Evolutionary conservation across 805 yeast species (phyloP).

Genomic region (Babjeviella inositovora): DNA sequence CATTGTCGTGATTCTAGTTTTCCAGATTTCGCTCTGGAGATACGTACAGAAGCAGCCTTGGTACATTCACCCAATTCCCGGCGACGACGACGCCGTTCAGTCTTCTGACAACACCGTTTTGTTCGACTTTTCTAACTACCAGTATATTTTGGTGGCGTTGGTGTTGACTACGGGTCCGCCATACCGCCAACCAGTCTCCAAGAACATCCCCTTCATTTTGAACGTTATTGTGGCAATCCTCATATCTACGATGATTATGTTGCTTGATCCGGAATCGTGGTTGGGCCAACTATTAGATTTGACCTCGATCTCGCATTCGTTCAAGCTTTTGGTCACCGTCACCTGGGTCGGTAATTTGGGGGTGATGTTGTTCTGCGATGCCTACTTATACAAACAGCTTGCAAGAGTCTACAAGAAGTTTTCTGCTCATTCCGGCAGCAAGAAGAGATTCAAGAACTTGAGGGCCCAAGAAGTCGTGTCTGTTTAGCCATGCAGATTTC

Average conservation of each 20-base stretch:
- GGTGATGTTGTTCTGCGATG: slow-evolving; percentile 26
- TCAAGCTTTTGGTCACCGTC: slow-evolving; percentile 32
- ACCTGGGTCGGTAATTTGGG: slow-evolving; percentile 32
- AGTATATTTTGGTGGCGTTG: slow-evolving; percentile 72
- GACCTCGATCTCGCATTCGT: slow-evolving; percentile 34
- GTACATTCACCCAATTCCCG: slow-evolving; percentile 70
- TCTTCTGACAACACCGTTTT: slow-evolving; percentile 83
- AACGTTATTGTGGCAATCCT: slow-evolving; percentile 36
- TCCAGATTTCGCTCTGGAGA: slow-evolving; percentile 60
- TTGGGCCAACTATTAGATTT: slow-evolving; percentile 65
- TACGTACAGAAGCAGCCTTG: slow-evolving; percentile 42
- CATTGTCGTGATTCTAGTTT: slow-evolving; percentile 41
- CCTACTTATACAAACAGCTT: slow-evolving; percentile 19
- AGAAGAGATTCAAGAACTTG: slow-evolving; percentile 20
- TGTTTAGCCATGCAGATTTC: no score
- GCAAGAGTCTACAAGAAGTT: slow-evolving; percentile 20
- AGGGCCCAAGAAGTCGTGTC: no score
- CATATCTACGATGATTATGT: slow-evolving; percentile 39
- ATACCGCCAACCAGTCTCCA: slow-evolving; percentile 58
- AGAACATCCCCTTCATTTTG: slow-evolving; percentile 55
- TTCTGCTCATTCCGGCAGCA: slow-evolving; percentile 10
- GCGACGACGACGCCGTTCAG: slow-evolving; percentile 62
- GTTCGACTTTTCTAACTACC: slow-evolving; percentile 72
- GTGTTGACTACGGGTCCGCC: slow-evolving; percentile 91
- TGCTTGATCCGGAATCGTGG: slow-evolving; percentile 28